These are phyloP conservation scores for Dothistroma pini DNA, from an alignment of 2,329 filamentous ascomycete species.

Conservation along the genomic window DNA sequence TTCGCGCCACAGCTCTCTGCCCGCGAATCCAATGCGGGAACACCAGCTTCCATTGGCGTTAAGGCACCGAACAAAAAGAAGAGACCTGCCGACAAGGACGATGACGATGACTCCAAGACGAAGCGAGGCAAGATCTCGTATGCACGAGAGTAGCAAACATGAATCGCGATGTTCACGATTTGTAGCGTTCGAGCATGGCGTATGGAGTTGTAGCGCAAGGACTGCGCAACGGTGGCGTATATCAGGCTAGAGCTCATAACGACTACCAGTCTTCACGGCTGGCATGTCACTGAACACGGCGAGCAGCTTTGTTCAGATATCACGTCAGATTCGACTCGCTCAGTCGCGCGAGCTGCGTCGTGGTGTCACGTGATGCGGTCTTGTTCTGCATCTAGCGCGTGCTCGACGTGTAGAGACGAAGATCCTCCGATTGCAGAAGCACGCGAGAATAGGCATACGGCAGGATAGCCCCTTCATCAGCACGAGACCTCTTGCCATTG, in stretches of 20 bases:
- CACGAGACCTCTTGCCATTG: not conserved
- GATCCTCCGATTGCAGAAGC: not conserved
- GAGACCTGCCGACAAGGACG: constrained; percentile 42
- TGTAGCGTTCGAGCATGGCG: constrained; percentile 20
- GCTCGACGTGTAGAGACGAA: not conserved
- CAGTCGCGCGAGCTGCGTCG: not conserved
- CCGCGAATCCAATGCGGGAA: constrained; percentile 45
- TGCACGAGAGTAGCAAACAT: constrained; percentile 38
- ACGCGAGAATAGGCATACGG: not conserved
- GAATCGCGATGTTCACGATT: constrained; percentile 12
- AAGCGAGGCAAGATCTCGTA: constrained; percentile 52
- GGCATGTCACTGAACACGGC: not conserved
- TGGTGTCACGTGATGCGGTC: not conserved
- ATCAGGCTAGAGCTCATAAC: no score
- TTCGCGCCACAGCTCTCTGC: constrained; percentile 40
- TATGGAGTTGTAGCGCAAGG: constrained; percentile 4
- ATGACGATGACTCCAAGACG: constrained; percentile 44
- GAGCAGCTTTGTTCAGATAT: no score
- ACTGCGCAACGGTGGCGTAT: not conserved
- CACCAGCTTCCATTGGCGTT: constrained; percentile 34
- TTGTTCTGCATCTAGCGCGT: not conserved
- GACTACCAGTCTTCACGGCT: not conserved
- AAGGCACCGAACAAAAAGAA: constrained; percentile 45
- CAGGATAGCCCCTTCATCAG: not conserved
- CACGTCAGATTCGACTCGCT: not conserved